Conservation (phyloP, 2,329 filamentous ascomycete species). For the Aspergillus quadrilineatus region DNA sequence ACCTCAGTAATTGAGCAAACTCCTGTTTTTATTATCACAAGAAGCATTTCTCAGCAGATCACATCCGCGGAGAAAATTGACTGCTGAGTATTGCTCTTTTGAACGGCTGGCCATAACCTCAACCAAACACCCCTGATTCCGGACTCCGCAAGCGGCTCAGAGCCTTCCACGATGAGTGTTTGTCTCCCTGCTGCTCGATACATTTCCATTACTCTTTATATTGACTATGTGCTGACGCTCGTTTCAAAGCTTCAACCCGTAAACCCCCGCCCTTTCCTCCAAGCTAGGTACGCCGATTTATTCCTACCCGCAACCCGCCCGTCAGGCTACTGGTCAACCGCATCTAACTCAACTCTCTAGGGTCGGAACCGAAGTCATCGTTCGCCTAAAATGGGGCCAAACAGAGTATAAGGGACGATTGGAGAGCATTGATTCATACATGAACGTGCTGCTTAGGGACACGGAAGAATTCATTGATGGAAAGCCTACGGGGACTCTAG, state of each 20-base stretch:
- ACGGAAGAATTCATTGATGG: slow-evolving; percentile 91
- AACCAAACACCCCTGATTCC: not conserved
- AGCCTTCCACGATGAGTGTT: slow-evolving; percentile 35
- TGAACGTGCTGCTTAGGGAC: slow-evolving; percentile 92
- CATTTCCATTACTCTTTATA: slow-evolving; percentile 20
- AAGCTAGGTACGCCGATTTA: slow-evolving; percentile 69
- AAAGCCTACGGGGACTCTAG: slow-evolving; percentile 78
- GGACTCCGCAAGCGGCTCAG: slow-evolving; percentile 10
- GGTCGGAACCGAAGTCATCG: slow-evolving; percentile 84
- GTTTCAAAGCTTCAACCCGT: slow-evolving; percentile 73
- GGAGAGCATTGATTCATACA: slow-evolving; percentile 94
- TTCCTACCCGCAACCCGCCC: not conserved
- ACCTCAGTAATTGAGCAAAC: slow-evolving; percentile 16
- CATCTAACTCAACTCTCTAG: slow-evolving; percentile 43
- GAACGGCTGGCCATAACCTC: slow-evolving; percentile 11
- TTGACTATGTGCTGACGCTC: slow-evolving; percentile 20
- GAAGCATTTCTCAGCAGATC: not conserved
- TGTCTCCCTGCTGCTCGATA: slow-evolving; percentile 14
- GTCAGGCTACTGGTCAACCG: not conserved
- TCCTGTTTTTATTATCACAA: slow-evolving; percentile 5
- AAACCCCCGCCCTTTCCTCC: slow-evolving; percentile 95
- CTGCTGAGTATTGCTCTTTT: not conserved
- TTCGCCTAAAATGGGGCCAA: slow-evolving; percentile 96
- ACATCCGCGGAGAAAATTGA: not conserved
- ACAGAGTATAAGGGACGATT: slow-evolving; percentile 95